Conservation (phyloP, 768 basidiomycete species). For the Zangia roseola region DNA sequence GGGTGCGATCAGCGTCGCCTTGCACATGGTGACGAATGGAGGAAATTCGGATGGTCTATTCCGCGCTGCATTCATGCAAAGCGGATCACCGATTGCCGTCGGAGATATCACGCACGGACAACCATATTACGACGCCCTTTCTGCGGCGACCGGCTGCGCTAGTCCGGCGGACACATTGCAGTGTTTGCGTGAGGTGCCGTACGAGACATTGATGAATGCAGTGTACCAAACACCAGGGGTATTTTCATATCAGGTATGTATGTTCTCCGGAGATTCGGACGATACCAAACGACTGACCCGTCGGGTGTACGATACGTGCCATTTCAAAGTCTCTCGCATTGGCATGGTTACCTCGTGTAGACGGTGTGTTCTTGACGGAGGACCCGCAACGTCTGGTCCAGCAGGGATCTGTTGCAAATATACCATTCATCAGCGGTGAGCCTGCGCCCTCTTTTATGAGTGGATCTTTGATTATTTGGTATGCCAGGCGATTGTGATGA, state of each 20-base stretch:
- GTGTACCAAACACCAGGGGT: conserved; percentile 33
- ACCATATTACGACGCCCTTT: conserved; percentile 31
- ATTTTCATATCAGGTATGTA: conserved; percentile 35
- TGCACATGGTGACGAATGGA: conserved; percentile 30
- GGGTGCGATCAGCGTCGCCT: conserved; percentile 35
- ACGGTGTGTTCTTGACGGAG: conserved; percentile 38
- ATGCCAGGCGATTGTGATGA: conserved; percentile 35
- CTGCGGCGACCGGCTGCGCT: conserved; percentile 30
- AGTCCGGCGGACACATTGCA: conserved; percentile 26
- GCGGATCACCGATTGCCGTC: conserved; percentile 34
- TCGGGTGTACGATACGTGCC: neutral
- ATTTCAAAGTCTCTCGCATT: conserved; percentile 22
- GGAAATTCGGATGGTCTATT: conserved; percentile 26
- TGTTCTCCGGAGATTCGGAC: neutral
- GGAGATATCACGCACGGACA: conserved; percentile 22
- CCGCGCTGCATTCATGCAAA: conserved; percentile 38
- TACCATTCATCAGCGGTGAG: conserved; percentile 10
- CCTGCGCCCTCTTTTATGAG: neutral
- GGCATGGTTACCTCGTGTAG: conserved; percentile 39
- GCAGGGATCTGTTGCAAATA: conserved; percentile 26
- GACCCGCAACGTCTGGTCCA: conserved; percentile 32
- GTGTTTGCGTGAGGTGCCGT: conserved; percentile 36
- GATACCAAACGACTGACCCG: no score
- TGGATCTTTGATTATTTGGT: neutral
- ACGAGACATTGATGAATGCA: conserved; percentile 28